Evolutionary conservation across 257 asterid genomes (phyloP).

Genomic region (Nicotiana undulata): DNA sequence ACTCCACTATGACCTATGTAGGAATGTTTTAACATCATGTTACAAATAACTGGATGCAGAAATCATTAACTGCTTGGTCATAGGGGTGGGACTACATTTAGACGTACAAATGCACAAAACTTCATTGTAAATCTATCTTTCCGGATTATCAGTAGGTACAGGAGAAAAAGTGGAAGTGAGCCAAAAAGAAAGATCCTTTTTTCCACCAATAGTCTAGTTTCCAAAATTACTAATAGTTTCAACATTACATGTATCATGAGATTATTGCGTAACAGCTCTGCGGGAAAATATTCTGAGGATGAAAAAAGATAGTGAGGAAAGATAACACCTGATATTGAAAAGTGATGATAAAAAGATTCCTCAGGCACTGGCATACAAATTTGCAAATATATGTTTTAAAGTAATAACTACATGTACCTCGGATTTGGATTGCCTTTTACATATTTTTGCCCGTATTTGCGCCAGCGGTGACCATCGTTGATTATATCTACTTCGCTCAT

Average conservation of each 20-base stretch:
- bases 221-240: neutral
- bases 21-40: neutral
- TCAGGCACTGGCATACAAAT: neutral
- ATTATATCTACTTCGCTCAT: constrained; percentile 70
- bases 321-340: neutral
- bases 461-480: constrained; percentile 95
- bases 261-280: neutral
- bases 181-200: neutral
- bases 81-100: neutral
- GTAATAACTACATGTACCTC: constrained; percentile 38
- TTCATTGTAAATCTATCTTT: neutral
- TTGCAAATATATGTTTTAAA: neutral
- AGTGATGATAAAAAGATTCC: neutral
- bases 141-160: neutral
- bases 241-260: neutral
- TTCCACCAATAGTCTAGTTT: neutral
- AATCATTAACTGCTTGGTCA: neutral
- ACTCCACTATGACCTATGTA: neutral
- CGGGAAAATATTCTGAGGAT: neutral
- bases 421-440: constrained; percentile 95
- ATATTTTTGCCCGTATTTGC: constrained; percentile 93
- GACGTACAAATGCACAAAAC: neutral
- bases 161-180: neutral
- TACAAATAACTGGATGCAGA: neutral
- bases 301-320: neutral